Conservation (phyloP, 1,284 basidiomycete species). For the Rhodotorula sp. region DNA sequence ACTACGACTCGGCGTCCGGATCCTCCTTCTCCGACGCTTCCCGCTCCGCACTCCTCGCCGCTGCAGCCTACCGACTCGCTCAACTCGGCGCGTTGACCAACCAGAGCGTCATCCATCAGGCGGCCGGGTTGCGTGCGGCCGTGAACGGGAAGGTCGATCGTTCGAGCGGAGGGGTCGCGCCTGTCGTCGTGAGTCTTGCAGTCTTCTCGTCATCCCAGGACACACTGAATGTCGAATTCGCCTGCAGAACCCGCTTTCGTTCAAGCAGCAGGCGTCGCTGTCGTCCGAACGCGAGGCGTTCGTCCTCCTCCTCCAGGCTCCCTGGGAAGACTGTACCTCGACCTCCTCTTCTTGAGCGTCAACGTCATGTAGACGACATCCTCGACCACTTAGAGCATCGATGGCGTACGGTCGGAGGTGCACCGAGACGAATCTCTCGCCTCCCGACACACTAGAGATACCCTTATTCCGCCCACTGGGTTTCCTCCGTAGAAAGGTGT, state of each 20-base stretch:
- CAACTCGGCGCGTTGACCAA: slow-evolving; percentile 56
- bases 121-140: slow-evolving; percentile 59
- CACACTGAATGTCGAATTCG: slow-evolving; percentile 17
- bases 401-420: not conserved
- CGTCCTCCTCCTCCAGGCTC: slow-evolving; percentile 66
- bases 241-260: slow-evolving; percentile 63
- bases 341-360: not conserved
- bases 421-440: no score
- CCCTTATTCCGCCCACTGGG: no score
- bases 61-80: slow-evolving; percentile 69
- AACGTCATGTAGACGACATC: not conserved
- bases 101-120: slow-evolving; percentile 53
- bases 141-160: slow-evolving; percentile 54
- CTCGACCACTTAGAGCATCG: not conserved
- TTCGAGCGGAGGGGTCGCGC: slow-evolving; percentile 27
- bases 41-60: slow-evolving; percentile 71
- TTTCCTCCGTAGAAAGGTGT: no score
- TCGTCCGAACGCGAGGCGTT: slow-evolving; percentile 70
- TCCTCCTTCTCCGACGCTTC: slow-evolving; percentile 71
- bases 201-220: no score
- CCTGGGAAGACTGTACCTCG: slow-evolving; percentile 60
- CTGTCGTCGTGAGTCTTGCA: slow-evolving; percentile 19
- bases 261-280: slow-evolving; percentile 54
- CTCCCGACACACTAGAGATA: no score
- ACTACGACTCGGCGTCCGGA: slow-evolving; percentile 57